Base-by-base conservation (phyloP, 2,329 filamentous ascomycete genomes). In the Neoscytalidium dimidiatum region DNA sequence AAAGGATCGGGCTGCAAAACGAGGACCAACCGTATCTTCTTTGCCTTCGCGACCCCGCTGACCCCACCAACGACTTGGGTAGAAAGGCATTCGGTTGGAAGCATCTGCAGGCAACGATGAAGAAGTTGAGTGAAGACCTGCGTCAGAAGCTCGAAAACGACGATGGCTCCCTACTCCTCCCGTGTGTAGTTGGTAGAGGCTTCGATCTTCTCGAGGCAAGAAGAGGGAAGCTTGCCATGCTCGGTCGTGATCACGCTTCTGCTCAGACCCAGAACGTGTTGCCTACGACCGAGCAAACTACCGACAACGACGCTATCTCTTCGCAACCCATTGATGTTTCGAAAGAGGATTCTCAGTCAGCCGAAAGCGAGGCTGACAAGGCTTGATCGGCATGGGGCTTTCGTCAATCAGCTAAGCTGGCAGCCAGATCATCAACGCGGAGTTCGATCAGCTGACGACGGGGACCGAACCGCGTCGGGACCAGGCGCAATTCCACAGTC, bases 11-110 rank as follows among this genome's bases (percentile, higher is more conserved):
- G 13, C 31, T 56, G 4, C 7, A 26, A 58, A 29, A 26, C 43
- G 1, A 31, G n/a, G 43, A 61, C 5, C 78, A 72, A 67, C 76
- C 68, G 13, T 76, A 79, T 63, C 74, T 84, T 57, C 77, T 88
- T 57, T 84, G 78, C 66, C 76, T 89, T 14, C 85, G 87, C 72
- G 86, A 89, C 69, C 87, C 87, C 0, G 83, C 84, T 7, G 81
- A 88, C 69, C 79, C 80, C 21, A 78, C 79, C 69, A 87, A 87
- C 71, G 84, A 89, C 69, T 78, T 88, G 0, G 86, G 86, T 35
- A 74, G 76, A 48, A 80, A 80, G 62, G 79, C 76, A 49, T 75
- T 79, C 62, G 78, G 78, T 14, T 83, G 85, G 66, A 80, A 80
- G 65, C 82, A 87, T 65, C 69, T 88, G 17, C 79, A 83, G 66